Conservation (phyloP, 192 early-diverging fungal genomes). For the Entophlyctis luteolus region DNA sequence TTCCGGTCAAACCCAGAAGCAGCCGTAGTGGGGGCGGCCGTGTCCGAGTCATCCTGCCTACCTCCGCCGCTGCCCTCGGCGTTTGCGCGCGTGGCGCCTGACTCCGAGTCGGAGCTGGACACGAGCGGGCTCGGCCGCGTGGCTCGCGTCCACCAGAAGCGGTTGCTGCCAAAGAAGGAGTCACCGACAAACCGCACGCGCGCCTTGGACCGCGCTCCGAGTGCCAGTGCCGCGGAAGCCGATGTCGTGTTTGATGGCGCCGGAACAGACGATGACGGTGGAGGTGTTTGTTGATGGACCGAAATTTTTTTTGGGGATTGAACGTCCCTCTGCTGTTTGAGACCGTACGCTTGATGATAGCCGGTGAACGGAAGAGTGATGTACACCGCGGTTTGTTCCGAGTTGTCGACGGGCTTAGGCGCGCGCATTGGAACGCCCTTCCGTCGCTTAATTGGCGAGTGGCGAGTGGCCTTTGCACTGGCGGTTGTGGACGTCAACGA, state of each 20-base stretch:
- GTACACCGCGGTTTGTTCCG: neutral
- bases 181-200: neutral
- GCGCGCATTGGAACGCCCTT: neutral
- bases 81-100: neutral
- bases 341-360: neutral
- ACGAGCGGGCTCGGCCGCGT: neutral
- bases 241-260: neutral
- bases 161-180: neutral
- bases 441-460: too few relatives aligned
- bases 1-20: neutral
- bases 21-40: neutral
- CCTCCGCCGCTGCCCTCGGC: neutral
- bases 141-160: neutral
- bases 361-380: neutral
- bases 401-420: neutral
- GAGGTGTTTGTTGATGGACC: neutral
- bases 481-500: too few relatives aligned
- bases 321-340: neutral
- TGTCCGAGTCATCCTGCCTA: neutral
- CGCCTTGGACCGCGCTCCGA: neutral
- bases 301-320: neutral
- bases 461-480: too few relatives aligned
- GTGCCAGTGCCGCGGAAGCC: neutral
- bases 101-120: neutral
- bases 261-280: neutral